Evolutionary conservation across 768 basidiomycete species (phyloP).

Genomic region (Favolaschia claudopus): DNA sequence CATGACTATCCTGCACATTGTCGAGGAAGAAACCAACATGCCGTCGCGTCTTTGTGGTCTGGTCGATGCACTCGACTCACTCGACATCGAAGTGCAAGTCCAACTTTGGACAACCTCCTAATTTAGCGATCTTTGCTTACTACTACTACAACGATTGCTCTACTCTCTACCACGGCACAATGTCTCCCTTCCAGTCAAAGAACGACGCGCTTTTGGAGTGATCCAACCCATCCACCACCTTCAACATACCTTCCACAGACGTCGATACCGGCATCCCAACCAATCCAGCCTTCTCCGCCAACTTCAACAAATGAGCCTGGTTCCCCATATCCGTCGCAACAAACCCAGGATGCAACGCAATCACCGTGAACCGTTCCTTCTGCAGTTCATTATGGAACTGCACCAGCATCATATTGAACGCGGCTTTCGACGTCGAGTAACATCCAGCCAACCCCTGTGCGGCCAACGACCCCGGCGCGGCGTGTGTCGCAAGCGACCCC

Average conservation of each 20-base stretch:
- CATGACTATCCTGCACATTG: too few species aligned
- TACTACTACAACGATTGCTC: too few species aligned
- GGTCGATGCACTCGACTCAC: too few species aligned
- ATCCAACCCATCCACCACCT: conserved; percentile 13
- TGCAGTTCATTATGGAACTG: conserved; percentile 28
- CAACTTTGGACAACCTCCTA: too few species aligned
- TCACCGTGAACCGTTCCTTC: conserved; percentile 20
- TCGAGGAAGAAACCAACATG: too few species aligned
- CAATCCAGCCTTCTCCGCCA: too few species aligned
- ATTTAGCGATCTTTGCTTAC: too few species aligned
- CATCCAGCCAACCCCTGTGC: conserved; percentile 23
- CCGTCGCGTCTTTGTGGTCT: too few species aligned
- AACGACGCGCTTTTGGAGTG: conserved; percentile 23
- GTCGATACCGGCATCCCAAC: conserved; percentile 23
- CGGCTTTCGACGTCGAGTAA: conserved; percentile 28
- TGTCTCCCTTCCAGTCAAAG: conserved; percentile 20
- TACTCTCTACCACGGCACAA: conserved; percentile 28
- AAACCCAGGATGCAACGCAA: conserved; percentile 28
- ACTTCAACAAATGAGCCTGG: conserved; percentile 8
- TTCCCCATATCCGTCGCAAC: conserved; percentile 30
- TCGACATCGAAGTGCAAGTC: too few species aligned
- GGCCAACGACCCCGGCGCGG: conserved; percentile 17
- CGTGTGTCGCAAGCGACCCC: conserved; percentile 24
- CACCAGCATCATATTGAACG: conserved; percentile 26
- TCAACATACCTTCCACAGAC: conserved; percentile 19